Conservation (phyloP, 108 stramenopile genomes). For the Nitzschia palea region DNA sequence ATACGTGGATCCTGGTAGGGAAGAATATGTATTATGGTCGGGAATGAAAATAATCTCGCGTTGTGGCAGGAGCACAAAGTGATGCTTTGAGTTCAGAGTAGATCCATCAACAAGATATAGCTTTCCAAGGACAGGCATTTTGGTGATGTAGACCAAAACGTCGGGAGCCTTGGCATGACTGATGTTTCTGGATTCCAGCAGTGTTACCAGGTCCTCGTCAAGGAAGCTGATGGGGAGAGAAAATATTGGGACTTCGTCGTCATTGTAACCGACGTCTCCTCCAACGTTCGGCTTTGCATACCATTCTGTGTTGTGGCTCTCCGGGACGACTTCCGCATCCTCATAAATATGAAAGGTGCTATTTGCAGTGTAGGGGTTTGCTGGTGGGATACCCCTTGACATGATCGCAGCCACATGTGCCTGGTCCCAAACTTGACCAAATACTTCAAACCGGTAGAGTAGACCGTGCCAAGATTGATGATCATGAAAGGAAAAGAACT, state of each 20-base stretch:
- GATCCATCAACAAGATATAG: conserved; percentile 9
- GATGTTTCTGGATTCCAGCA: neutral
- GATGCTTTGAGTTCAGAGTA: neutral
- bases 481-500: conserved; percentile 18
- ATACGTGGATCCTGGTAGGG: conserved; percentile 14
- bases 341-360: conserved; percentile 22
- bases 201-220: conserved; percentile 16
- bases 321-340: conserved; percentile 33
- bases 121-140: conserved; percentile 18
- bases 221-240: conserved; percentile 13
- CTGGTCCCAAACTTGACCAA: neutral
- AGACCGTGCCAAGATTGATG: conserved; percentile 22
- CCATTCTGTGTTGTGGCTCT: conserved; percentile 20
- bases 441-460: conserved; percentile 22
- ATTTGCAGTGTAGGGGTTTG: conserved; percentile 1
- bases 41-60: conserved; percentile 21
- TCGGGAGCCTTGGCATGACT: conserved; percentile 1
- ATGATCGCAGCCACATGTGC: conserved; percentile 5
- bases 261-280: neutral
- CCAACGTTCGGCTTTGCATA: conserved; percentile 1
- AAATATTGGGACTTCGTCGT: conserved; percentile 1
- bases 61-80: neutral
- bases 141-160: conserved; percentile 22
- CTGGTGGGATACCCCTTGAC: conserved; percentile 16
- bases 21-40: conserved; percentile 26